Evolutionary conservation across 73 alveolate genomes (phyloP).

Genomic region (Stentor coeruleus): DNA sequence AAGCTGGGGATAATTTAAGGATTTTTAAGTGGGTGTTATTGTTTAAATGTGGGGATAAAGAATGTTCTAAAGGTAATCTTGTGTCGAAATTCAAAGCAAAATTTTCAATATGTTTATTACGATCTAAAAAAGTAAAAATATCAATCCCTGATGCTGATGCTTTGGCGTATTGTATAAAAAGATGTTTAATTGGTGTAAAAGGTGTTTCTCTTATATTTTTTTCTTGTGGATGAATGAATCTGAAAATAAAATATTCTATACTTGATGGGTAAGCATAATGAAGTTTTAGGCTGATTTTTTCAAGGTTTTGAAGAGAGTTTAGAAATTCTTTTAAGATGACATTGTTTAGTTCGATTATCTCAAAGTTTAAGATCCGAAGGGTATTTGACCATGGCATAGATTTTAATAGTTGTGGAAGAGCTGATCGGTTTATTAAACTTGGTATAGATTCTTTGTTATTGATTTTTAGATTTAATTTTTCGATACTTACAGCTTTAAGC

Average conservation of each 20-base stretch:
- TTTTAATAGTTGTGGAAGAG: background rate
- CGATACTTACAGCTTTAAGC: background rate
- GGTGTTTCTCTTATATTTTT: background rate
- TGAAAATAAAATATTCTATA: too few relatives aligned
- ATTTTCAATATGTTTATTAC: background rate
- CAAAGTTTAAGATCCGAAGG: background rate
- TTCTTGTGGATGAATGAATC: background rate
- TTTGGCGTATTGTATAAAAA: too few relatives aligned
- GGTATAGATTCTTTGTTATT: background rate
- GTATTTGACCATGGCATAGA: background rate
- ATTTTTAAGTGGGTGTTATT: too few relatives aligned
- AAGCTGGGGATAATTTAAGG: background rate
- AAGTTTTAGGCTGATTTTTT: background rate
- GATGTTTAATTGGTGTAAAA: too few relatives aligned
- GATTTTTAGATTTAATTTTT: background rate
- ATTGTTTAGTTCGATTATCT: too few relatives aligned
- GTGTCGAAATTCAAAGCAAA: background rate
- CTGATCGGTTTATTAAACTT: too few relatives aligned
- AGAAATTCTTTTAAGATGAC: background rate
- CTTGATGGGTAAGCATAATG: background rate
- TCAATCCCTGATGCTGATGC: background rate
- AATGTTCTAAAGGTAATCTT: background rate
- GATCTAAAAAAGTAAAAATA: background rate
- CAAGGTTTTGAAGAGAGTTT: background rate
- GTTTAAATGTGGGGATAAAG: background rate